Evolutionary conservation across 2,329 filamentous ascomycete genomes (phyloP).

Genomic region (Cercospora berteroae): DNA sequence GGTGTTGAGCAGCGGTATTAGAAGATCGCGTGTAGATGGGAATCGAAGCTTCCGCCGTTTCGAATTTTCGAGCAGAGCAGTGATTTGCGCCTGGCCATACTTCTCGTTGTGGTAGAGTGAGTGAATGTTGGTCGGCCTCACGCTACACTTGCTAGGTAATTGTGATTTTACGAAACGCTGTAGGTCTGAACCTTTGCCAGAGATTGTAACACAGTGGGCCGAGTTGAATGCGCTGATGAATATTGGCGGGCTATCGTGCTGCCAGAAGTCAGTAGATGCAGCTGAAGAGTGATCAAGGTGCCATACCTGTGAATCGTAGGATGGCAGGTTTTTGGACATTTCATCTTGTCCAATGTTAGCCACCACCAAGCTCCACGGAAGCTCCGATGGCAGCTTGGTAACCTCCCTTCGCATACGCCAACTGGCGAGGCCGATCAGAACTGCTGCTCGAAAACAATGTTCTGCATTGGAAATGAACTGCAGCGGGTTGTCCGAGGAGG

Average conservation of each 20-base stretch:
- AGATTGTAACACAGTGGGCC: conserved; percentile 5
- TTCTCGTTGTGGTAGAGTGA: conserved; percentile 11
- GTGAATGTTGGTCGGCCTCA: conserved; percentile 8
- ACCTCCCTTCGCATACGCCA: background rate
- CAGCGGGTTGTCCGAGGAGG: background rate
- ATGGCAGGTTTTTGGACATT: background rate
- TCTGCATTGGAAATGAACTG: conserved; percentile 6
- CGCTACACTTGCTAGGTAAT: conserved; percentile 5
- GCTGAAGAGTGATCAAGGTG: background rate
- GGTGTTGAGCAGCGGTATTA: conserved; percentile 7
- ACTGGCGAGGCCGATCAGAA: conserved; percentile 10
- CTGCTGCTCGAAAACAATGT: conserved; percentile 12
- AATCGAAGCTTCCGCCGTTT: background rate
- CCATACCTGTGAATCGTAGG: background rate
- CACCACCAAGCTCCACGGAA: conserved; percentile 12
- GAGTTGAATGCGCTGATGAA: conserved; percentile 11
- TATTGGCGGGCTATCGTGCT: background rate
- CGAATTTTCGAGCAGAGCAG: background rate
- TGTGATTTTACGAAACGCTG: background rate
- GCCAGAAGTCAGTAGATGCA: background rate
- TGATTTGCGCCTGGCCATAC: background rate
- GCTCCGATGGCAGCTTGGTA: background rate
- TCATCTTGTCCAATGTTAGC: conserved; percentile 5
- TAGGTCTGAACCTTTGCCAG: background rate
- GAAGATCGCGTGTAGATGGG: conserved; percentile 1